A percentile compares a stretch with the other conserved stretches of the same genome.
Conservation (phyloP, 2,329 filamentous ascomycete species). For the Sarocladium oryzae region DNA sequence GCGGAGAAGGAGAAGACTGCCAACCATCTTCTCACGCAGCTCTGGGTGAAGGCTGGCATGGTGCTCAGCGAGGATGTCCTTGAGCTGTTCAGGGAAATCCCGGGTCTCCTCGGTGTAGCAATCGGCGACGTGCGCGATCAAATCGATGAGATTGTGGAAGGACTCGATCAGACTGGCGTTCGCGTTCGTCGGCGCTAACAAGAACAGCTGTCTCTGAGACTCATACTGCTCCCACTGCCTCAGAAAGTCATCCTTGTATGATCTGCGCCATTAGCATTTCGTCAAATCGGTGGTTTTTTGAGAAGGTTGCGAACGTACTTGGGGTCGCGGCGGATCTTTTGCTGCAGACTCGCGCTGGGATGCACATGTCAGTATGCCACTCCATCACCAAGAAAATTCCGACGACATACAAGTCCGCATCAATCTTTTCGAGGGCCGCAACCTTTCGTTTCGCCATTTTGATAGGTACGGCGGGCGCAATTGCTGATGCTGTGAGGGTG, state of each 20-base stretch:
- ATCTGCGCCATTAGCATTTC: conserved; percentile 38
- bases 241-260: conserved; percentile 83
- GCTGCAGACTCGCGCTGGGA: conserved; percentile 71
- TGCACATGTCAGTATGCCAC: background rate
- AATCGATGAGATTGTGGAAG: conserved; percentile 85
- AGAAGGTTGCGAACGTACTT: conserved; percentile 41
- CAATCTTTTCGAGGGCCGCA: conserved; percentile 88
- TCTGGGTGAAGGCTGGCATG: conserved; percentile 79
- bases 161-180: conserved; percentile 74
- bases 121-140: conserved; percentile 88
- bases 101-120: conserved; percentile 80
- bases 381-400: background rate
- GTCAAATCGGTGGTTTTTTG: background rate
- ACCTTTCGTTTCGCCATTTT: conserved; percentile 82
- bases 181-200: conserved; percentile 71
- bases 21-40: conserved; percentile 88
- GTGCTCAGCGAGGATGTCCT: conserved; percentile 72
- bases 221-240: conserved; percentile 90
- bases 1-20: conserved; percentile 76
- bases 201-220: conserved; percentile 84
- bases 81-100: conserved; percentile 73
- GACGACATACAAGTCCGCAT: conserved; percentile 73
- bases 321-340: conserved; percentile 85
- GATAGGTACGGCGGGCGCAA: conserved; percentile 3
- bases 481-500: background rate